Conservation (phyloP, 805 yeast genomes). For the Saturnispora bothae region DNA sequence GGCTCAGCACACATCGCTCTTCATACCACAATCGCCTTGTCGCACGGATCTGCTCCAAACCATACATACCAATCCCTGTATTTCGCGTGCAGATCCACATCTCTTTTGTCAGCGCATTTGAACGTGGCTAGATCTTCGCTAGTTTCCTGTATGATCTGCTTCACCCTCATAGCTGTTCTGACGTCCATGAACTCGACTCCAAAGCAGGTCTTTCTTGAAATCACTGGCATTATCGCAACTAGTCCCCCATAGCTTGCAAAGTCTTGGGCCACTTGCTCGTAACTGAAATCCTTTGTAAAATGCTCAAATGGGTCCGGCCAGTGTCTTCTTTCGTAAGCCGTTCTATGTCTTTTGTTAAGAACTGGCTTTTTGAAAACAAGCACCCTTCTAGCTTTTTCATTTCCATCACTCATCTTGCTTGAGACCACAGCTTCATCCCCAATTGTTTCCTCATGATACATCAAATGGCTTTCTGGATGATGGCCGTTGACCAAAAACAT, state of each 20-base stretch:
- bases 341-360: slow-evolving; percentile 16
- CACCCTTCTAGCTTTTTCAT: slow-evolving; percentile 43
- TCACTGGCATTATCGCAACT: slow-evolving; percentile 52
- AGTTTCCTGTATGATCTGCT: slow-evolving; percentile 30
- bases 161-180: slow-evolving; percentile 49
- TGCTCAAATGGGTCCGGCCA: slow-evolving; percentile 36
- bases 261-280: slow-evolving; percentile 36
- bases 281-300: slow-evolving; percentile 36
- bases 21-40: slow-evolving; percentile 25
- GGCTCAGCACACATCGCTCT: not conserved
- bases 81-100: slow-evolving; percentile 18
- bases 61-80: slow-evolving; percentile 53
- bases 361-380: slow-evolving; percentile 37
- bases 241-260: slow-evolving; percentile 49
- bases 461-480: slow-evolving; percentile 40
- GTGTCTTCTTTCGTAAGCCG: slow-evolving; percentile 14
- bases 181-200: slow-evolving; percentile 51
- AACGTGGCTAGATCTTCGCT: not conserved
- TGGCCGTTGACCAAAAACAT: slow-evolving; percentile 51
- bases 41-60: slow-evolving; percentile 62
- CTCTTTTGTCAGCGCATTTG: not conserved
- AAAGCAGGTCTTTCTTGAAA: slow-evolving; percentile 54
- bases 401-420: slow-evolving; percentile 20
- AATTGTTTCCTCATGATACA: slow-evolving; percentile 9
- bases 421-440: slow-evolving; percentile 7